phyloP scores from a whole-genome alignment of 2,329 filamentous ascomycete genomes.

The Talaromyces sp. region DNA sequence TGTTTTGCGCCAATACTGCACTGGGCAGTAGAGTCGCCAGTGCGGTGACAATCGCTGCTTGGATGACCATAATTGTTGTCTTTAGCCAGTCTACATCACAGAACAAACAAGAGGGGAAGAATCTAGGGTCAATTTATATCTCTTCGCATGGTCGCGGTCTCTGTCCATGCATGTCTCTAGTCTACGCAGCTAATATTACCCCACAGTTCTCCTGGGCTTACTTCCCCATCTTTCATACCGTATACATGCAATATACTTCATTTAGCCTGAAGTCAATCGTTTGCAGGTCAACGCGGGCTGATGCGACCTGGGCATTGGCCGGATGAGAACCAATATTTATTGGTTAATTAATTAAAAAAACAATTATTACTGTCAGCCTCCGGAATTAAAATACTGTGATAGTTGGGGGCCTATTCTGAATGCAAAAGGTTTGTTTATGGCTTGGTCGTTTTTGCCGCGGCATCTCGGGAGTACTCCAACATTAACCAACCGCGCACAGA shows the following conservation, averaged over 20 bases:
- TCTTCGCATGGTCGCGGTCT: not conserved
- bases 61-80: not conserved
- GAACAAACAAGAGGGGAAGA: not conserved
- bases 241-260: not conserved
- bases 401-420: not conserved
- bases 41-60: not conserved
- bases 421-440: not conserved
- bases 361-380: no score
- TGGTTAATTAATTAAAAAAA: not conserved
- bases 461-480: not conserved
- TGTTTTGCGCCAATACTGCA: constrained; percentile 6
- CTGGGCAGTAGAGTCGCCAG: constrained; percentile 2
- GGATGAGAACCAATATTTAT: not conserved
- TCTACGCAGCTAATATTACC: not conserved
- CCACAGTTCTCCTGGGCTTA: not conserved
- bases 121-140: not conserved
- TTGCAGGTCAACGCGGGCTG: not conserved
- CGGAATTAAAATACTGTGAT: not conserved
- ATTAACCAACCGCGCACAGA: not conserved
- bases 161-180: not conserved
- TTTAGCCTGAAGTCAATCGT: not conserved
- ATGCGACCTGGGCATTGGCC: not conserved
- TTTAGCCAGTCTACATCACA: not conserved
- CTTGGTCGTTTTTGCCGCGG: not conserved
- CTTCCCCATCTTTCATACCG: not conserved